phyloP scores from a whole-genome alignment of 2,329 filamentous ascomycete species.

The Cephalotrichum gorgonifer region DNA sequence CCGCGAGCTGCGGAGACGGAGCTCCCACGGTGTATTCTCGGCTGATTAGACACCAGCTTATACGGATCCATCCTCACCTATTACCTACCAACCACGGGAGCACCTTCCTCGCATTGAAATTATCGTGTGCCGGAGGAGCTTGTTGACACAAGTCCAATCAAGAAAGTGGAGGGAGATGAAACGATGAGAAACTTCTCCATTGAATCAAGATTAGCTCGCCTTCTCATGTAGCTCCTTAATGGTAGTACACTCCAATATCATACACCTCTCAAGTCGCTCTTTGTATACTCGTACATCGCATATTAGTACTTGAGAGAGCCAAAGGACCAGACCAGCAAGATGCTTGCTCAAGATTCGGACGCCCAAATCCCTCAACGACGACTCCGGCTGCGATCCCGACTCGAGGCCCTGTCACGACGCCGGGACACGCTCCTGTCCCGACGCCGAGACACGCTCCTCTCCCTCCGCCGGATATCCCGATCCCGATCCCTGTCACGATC shows the following conservation, averaged over 20 bases:
- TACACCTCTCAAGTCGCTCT: too few relatives aligned
- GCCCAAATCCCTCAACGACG: conserved; percentile 24
- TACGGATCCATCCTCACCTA: neutral
- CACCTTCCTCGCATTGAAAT: too few relatives aligned
- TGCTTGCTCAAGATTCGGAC: neutral
- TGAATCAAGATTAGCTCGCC: too few relatives aligned
- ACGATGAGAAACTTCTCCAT: too few relatives aligned
- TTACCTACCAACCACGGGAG: too few relatives aligned
- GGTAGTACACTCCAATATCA: too few relatives aligned
- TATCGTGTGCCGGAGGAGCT: too few relatives aligned
- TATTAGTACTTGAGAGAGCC: neutral
- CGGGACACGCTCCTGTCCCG: neutral
- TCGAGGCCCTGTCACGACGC: conserved; percentile 10
- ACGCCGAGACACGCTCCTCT: neutral
- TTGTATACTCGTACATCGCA: too few relatives aligned
- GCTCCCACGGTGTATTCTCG: neutral
- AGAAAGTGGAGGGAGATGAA: too few relatives aligned
- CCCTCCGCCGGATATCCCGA: conserved; percentile 9
- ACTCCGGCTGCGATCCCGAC: conserved; percentile 25
- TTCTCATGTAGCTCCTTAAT: too few relatives aligned
- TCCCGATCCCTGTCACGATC: conserved; percentile 15
- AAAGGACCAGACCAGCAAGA: neutral
- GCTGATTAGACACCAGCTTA: neutral
- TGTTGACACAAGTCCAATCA: too few relatives aligned
- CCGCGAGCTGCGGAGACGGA: neutral